Percentiles rank a stretch among this genome's conserved stretches.
These are phyloP conservation scores for Anastatica hierochuntica DNA, from an alignment of 345 rosid genomes.

Conservation along the genomic window DNA sequence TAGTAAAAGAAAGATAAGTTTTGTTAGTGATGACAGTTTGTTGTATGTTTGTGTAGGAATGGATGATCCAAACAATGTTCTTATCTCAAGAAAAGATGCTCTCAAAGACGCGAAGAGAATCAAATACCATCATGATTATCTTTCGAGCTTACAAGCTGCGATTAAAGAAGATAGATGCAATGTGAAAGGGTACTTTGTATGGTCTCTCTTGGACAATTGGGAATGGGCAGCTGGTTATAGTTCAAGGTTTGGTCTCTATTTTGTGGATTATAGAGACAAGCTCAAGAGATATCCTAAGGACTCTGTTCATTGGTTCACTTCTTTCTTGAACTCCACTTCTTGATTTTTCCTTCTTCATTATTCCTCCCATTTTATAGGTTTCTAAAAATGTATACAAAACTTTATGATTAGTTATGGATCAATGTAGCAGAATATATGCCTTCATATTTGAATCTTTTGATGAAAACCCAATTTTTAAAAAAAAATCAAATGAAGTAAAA, in stretches of 20 bases:
- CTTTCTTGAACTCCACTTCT: conserved; percentile 46
- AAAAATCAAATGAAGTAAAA: too few relatives aligned
- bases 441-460: too few relatives aligned
- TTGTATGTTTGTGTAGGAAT: conserved; percentile 49
- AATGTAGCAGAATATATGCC: too few relatives aligned
- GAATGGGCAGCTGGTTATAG: conserved; percentile 90
- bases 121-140: conserved; percentile 70
- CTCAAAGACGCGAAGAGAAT: conserved; percentile 74
- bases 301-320: conserved; percentile 89
- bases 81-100: conserved; percentile 45
- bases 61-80: conserved; percentile 59
- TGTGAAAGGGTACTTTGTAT: conserved; percentile 84
- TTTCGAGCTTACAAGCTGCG: conserved; percentile 64
- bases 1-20: background rate
- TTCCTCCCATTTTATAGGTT: background rate
- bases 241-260: conserved; percentile 89
- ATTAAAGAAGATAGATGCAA: conserved; percentile 95
- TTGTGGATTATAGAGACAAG: conserved; percentile 69
- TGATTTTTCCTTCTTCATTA: background rate
- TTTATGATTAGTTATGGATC: too few relatives aligned
- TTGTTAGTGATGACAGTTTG: background rate
- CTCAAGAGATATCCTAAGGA: conserved; percentile 85
- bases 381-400: background rate
- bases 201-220: conserved; percentile 93
- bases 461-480: too few relatives aligned